Conservation (phyloP, 2,329 filamentous ascomycete species). For the Xylariaceae sp. region DNA sequence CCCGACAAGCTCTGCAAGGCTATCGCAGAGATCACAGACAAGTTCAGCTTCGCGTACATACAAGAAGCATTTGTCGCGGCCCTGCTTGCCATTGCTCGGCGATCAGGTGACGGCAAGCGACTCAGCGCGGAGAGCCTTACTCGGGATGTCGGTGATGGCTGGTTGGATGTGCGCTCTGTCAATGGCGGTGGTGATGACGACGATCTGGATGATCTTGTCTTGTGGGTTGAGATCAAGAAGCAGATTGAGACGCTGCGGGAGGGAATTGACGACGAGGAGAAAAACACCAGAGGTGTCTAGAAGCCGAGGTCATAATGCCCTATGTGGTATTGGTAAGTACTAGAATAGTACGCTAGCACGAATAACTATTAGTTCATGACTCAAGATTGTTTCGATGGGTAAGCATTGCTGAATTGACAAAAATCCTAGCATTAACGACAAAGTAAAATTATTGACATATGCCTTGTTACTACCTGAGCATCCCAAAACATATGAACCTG, state of each 20-base stretch:
- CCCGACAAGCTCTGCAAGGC: slow-evolving; percentile 53
- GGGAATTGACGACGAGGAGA: slow-evolving; percentile 46
- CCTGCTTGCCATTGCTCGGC: slow-evolving; percentile 53
- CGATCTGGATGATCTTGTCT: slow-evolving; percentile 45
- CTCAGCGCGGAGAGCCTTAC: slow-evolving; percentile 28
- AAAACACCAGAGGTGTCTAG: not conserved
- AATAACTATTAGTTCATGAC: too few species aligned
- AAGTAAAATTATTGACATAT: too few species aligned
- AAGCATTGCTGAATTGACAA: too few species aligned
- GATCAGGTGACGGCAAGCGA: slow-evolving; percentile 13
- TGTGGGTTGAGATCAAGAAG: slow-evolving; percentile 62
- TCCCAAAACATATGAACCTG: too few species aligned
- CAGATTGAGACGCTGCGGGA: slow-evolving; percentile 58
- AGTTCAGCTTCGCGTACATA: slow-evolving; percentile 68
- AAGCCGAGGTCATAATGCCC: too few species aligned
- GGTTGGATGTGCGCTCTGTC: slow-evolving; percentile 30
- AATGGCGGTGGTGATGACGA: slow-evolving; percentile 30
- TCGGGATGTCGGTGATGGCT: slow-evolving; percentile 34
- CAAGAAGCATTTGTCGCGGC: slow-evolving; percentile 66
- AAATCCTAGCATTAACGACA: too few species aligned
- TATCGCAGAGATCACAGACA: slow-evolving; percentile 59
- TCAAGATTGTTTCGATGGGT: too few species aligned
- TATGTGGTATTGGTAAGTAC: too few species aligned
- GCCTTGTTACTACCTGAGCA: too few species aligned
- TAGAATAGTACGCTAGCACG: too few species aligned